These are phyloP conservation scores for Dioszegia hungarica DNA, from an alignment of 768 basidiomycete genomes.

Conservation along the genomic window DNA sequence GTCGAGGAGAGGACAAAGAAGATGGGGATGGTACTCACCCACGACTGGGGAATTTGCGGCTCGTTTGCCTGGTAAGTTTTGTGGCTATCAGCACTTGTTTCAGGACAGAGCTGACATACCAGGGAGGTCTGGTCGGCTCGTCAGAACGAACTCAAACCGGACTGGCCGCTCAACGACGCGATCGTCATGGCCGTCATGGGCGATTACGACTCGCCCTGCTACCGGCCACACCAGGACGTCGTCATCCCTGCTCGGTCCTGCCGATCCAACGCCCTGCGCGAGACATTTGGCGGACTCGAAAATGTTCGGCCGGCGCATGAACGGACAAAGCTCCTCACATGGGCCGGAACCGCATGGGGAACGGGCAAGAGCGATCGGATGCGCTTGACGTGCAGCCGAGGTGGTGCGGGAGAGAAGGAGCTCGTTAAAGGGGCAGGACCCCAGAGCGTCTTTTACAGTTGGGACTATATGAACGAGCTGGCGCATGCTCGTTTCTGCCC, in stretches of 20 bases:
- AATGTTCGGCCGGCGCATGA: conserved; percentile 36
- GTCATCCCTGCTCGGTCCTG: conserved; percentile 48
- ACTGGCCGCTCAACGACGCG: conserved; percentile 40
- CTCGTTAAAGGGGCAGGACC: conserved; percentile 32
- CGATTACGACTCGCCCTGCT: conserved; percentile 49
- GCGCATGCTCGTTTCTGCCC: conserved; percentile 45
- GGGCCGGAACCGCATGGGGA: conserved; percentile 48
- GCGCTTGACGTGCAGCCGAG: conserved; percentile 41
- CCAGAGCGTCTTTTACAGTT: conserved; percentile 33
- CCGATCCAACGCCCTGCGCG: conserved; percentile 27
- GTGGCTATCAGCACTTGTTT: neutral
- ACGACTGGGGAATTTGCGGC: conserved; percentile 48
- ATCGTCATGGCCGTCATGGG: conserved; percentile 48
- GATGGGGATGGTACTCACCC: conserved; percentile 41
- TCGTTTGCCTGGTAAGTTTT: conserved; percentile 42
- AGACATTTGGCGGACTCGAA: conserved; percentile 33
- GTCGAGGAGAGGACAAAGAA: conserved; percentile 24
- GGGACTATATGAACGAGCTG: conserved; percentile 46
- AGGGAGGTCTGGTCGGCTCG: conserved; percentile 45
- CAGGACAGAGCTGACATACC: neutral
- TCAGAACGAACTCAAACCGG: conserved; percentile 27
- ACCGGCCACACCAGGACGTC: conserved; percentile 48
- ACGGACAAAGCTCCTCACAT: conserved; percentile 37
- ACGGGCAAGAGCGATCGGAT: conserved; percentile 44
- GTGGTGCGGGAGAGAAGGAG: conserved; percentile 31